Evolutionary conservation across 169 alveolate species (phyloP).

Genomic region (Eimeria zaria): DNA sequence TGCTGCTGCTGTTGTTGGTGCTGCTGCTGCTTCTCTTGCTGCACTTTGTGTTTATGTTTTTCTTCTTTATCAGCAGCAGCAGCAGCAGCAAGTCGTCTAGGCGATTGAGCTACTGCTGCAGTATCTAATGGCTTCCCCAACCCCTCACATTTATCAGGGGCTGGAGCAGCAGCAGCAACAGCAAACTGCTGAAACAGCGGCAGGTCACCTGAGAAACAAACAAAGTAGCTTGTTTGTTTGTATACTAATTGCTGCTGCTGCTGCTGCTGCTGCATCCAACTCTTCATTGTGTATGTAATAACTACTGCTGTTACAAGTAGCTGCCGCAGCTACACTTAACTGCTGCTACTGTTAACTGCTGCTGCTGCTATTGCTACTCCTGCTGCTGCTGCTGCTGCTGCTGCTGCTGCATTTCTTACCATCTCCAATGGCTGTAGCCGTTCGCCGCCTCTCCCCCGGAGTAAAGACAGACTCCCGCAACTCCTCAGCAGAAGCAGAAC

Average conservation of each 20-base stretch:
- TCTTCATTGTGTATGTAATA: too few relatives aligned
- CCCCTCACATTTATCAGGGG: constrained; percentile 7
- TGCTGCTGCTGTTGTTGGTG: too few relatives aligned
- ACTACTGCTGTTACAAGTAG: too few relatives aligned
- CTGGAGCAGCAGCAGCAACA: too few relatives aligned
- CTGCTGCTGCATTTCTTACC: constrained; percentile 21
- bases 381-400: too few relatives aligned
- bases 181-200: constrained; percentile 45
- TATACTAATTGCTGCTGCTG: too few relatives aligned
- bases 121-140: constrained; percentile 29
- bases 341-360: too few relatives aligned
- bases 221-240: background rate
- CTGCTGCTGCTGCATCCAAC: background rate
- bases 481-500: constrained; percentile 4
- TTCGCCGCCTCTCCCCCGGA: constrained; percentile 26
- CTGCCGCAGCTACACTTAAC: too few relatives aligned
- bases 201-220: background rate
- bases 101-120: background rate
- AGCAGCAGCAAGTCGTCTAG: too few relatives aligned
- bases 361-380: too few relatives aligned
- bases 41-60: background rate
- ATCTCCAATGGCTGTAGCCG: constrained; percentile 44
- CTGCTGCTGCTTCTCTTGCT: too few relatives aligned
- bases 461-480: constrained; percentile 31
- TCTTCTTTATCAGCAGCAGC: too few relatives aligned